Percentiles rank a stretch among this genome's conserved stretches.
Evolutionary conservation across 2,329 filamentous ascomycete species (phyloP).

Genomic region (Myriosclerotinia scirpicola): DNA sequence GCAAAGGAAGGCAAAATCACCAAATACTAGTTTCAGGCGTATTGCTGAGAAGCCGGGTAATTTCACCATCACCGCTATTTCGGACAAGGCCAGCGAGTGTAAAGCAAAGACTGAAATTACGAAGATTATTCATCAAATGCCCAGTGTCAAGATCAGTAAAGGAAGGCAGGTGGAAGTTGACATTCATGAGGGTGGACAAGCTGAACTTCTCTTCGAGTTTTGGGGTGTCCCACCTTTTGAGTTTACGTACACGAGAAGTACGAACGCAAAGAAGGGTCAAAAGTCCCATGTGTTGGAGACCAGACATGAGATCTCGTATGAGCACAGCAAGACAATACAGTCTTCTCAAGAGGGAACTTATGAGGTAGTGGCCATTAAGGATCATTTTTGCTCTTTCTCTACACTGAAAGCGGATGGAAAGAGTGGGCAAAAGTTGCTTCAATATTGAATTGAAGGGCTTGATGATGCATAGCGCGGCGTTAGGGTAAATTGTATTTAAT

Average conservation of each 20-base stretch:
- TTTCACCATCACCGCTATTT: constrained; percentile 83
- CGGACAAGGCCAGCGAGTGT: constrained; percentile 86
- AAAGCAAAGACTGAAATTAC: constrained; percentile 74
- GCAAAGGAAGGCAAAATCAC: constrained; percentile 74
- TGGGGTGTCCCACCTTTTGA: constrained; percentile 95
- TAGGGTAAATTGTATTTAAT: constrained; percentile 26
- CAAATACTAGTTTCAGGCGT: constrained; percentile 83
- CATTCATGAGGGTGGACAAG: constrained; percentile 94
- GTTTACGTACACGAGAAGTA: constrained; percentile 92
- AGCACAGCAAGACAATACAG: constrained; percentile 76
- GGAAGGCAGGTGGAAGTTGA: constrained; percentile 80
- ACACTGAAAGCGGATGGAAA: constrained; percentile 61
- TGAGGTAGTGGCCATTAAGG: constrained; percentile 94
- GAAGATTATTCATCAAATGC: constrained; percentile 87
- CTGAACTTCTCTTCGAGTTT: constrained; percentile 92
- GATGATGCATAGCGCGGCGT: constrained; percentile 41
- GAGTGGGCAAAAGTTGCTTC: constrained; percentile 43
- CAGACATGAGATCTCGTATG: constrained; percentile 79
- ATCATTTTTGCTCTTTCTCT: constrained; percentile 86
- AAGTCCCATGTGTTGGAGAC: constrained; percentile 84
- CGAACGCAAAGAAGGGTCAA: constrained; percentile 76
- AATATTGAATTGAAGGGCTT: constrained; percentile 31
- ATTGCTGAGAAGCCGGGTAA: constrained; percentile 88
- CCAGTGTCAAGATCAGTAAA: constrained; percentile 84
- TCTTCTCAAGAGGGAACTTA: constrained; percentile 95